A percentile compares a stretch with the other conserved stretches of the same genome.
Evolutionary conservation across 163 green algal genomes (phyloP).

Genomic region (Trebouxiophyceae sp.): DNA sequence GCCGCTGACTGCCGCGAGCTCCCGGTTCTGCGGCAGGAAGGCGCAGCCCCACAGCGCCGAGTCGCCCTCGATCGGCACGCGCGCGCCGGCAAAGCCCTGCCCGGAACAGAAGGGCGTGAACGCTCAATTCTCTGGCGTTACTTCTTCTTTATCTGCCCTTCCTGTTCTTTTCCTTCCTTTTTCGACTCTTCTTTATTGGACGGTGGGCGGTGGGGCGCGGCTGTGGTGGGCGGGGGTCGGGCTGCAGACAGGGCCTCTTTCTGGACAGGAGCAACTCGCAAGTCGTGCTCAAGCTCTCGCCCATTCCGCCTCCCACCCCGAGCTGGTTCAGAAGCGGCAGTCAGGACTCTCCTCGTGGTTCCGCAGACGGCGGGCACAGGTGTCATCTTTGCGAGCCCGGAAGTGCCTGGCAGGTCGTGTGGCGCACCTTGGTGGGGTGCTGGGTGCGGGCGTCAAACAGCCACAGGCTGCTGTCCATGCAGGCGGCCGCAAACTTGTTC

Average conservation of each 20-base stretch:
- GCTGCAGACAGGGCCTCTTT: neutral
- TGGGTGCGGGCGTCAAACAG: conserved; percentile 81
- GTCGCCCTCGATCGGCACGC: conserved; percentile 33
- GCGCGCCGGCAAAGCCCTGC: conserved; percentile 66
- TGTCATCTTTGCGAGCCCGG: too few species aligned
- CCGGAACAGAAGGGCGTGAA: too few species aligned
- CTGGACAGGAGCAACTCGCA: neutral
- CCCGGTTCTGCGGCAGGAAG: conserved; percentile 81
- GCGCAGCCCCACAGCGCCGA: conserved; percentile 49
- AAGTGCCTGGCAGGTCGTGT: too few species aligned
- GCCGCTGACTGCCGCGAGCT: conserved; percentile 60
- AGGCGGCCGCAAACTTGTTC: conserved; percentile 87
- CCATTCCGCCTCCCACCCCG: too few species aligned
- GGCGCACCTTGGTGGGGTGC: conserved; percentile 51
- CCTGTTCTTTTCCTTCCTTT: too few species aligned
- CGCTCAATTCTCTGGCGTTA: neutral
- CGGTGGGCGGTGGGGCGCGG: too few species aligned
- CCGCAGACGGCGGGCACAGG: too few species aligned
- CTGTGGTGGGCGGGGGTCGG: too few species aligned
- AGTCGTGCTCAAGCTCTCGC: neutral
- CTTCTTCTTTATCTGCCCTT: neutral
- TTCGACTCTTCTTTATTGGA: too few species aligned
- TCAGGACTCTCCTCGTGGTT: too few species aligned
- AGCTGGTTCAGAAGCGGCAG: too few species aligned
- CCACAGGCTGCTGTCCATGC: conserved; percentile 75